Conservation (phyloP, 2,329 filamentous ascomycete species). For the Phyllosticta citrichinensis region DNA sequence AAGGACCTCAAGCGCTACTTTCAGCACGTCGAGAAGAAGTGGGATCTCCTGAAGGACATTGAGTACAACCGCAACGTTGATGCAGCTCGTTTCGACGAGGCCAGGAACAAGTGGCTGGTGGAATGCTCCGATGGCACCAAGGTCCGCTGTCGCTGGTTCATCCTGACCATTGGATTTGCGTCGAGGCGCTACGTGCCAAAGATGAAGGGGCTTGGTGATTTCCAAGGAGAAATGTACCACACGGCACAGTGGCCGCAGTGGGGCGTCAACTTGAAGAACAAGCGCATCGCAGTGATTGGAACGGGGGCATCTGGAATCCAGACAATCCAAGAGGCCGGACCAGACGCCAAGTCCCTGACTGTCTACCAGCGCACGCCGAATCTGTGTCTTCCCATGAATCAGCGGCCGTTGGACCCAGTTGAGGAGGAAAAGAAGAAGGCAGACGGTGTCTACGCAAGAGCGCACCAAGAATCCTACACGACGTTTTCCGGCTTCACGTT, state of each 20-base stretch:
- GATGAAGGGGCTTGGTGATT: conserved; percentile 20
- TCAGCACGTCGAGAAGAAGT: conserved; percentile 16
- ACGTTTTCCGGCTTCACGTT: conserved; percentile 17
- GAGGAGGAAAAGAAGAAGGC: conserved; percentile 15
- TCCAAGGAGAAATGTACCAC: conserved; percentile 3
- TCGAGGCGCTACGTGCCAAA: conserved; percentile 23
- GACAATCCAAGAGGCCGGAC: conserved; percentile 13
- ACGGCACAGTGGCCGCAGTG: conserved; percentile 3
- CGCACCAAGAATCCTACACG: conserved; percentile 20
- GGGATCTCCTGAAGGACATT: conserved; percentile 18
- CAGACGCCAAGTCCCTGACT: background rate
- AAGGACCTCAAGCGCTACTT: conserved; percentile 19
- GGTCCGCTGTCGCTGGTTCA: conserved; percentile 35
- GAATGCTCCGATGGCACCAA: conserved; percentile 35
- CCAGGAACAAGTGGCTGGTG: conserved; percentile 25
- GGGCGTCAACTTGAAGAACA: conserved; percentile 4
- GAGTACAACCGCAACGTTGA: conserved; percentile 35
- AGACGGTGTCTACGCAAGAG: conserved; percentile 1
- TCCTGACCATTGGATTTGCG: conserved; percentile 29
- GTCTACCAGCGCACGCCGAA: conserved; percentile 13
- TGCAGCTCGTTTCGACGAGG: conserved; percentile 32
- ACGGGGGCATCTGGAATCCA: conserved; percentile 10
- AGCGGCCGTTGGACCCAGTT: conserved; percentile 13
- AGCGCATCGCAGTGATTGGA: conserved; percentile 9
- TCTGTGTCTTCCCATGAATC: conserved; percentile 20